Evolutionary conservation across 1,139 yeast genomes (phyloP).

Genomic region (Yamadazyma dushanensis): DNA sequence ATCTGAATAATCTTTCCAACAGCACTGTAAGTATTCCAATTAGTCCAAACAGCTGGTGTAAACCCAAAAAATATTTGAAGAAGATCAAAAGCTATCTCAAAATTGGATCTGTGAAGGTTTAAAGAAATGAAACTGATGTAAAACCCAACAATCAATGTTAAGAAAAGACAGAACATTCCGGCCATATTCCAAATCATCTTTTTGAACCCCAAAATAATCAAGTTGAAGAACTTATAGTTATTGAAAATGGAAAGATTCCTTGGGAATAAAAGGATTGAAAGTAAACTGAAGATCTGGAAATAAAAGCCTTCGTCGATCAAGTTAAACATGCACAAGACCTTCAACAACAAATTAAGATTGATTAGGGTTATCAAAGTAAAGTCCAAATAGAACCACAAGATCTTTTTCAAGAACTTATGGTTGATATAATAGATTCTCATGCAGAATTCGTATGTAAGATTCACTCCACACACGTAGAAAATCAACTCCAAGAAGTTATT

Average conservation of each 20-base stretch:
- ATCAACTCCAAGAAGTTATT: conserved; percentile 20
- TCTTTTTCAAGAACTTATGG: conserved; percentile 34
- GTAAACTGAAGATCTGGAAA: conserved; percentile 40
- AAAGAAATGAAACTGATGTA: conserved; percentile 58
- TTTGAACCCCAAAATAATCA: conserved; percentile 52
- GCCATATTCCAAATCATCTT: conserved; percentile 56
- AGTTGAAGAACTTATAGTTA: conserved; percentile 53
- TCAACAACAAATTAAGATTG: conserved; percentile 29
- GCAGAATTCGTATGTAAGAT: conserved; percentile 38
- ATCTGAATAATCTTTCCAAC: conserved; percentile 52
- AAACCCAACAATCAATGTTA: conserved; percentile 57
- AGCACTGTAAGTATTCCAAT: conserved; percentile 52
- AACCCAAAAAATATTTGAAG: conserved; percentile 60
- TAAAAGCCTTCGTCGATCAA: conserved; percentile 17
- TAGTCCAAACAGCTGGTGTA: conserved; percentile 65
- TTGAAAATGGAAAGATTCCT: conserved; percentile 55
- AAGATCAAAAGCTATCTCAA: conserved; percentile 55
- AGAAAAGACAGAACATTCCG: conserved; percentile 52
- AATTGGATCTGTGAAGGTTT: conserved; percentile 45
- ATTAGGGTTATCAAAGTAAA: conserved; percentile 32
- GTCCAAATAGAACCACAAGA: conserved; percentile 45
- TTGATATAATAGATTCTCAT: conserved; percentile 47
- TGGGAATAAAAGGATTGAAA: conserved; percentile 56
- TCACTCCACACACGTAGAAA: conserved; percentile 38
- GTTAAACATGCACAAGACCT: conserved; percentile 16